Percentiles rank a stretch among this genome's conserved stretches.
Conservation (phyloP, 2,329 filamentous ascomycete species). For the Calcarisporium arbuscula region DNA sequence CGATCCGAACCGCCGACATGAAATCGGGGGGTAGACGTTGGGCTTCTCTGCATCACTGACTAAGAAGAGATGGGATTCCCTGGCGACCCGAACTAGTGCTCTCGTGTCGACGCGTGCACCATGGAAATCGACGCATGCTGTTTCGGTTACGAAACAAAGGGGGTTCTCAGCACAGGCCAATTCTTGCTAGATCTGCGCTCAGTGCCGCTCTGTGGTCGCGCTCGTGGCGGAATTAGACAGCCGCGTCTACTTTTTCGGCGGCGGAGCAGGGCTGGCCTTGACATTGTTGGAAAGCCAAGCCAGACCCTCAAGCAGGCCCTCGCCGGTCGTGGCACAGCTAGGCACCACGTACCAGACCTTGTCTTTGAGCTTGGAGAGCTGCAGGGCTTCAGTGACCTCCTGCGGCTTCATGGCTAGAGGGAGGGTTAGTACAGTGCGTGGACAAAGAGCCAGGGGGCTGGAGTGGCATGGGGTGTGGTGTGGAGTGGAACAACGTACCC, state of each 20-base stretch:
- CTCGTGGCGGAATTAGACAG: too few species aligned
- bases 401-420: conserved; percentile 66
- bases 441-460: background rate
- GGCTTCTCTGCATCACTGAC: too few species aligned
- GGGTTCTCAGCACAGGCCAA: too few species aligned
- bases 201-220: too few species aligned
- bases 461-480: background rate
- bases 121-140: too few species aligned
- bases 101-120: too few species aligned
- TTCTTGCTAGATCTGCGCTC: too few species aligned
- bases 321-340: conserved; percentile 74
- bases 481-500: conserved; percentile 41
- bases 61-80: too few species aligned
- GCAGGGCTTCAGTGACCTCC: conserved; percentile 71
- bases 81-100: too few species aligned
- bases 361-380: conserved; percentile 72
- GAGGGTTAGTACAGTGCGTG: conserved; percentile 3
- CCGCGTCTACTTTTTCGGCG: conserved; percentile 43
- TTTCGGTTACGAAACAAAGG: too few species aligned
- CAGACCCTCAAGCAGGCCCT: conserved; percentile 74
- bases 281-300: conserved; percentile 82
- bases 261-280: conserved; percentile 56
- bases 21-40: too few species aligned
- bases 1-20: too few species aligned
- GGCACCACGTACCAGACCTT: conserved; percentile 82